These are phyloP conservation scores for Quercus ilex DNA, from an alignment of 306 rosid genomes.

Conservation along the genomic window DNA sequence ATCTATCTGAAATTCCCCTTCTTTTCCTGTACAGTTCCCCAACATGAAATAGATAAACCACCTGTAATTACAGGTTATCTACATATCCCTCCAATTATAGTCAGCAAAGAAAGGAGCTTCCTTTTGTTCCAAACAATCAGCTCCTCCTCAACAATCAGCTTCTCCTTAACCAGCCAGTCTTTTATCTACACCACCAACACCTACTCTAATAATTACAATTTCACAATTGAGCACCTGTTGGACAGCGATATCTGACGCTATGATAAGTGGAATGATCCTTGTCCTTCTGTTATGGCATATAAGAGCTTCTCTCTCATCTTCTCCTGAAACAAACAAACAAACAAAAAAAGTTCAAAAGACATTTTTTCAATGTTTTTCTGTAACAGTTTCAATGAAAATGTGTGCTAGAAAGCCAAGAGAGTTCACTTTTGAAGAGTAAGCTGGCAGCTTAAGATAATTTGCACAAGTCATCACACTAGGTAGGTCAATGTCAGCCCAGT, in stretches of 20 bases:
- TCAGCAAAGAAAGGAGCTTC: conserved; percentile 45
- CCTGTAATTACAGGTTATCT: conserved; percentile 44
- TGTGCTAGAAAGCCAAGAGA: conserved; percentile 8
- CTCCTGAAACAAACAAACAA: conserved; percentile 54
- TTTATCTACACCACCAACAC: conserved; percentile 46
- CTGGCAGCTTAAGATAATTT: conserved; percentile 94
- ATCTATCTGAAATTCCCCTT: conserved; percentile 26
- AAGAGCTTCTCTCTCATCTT: conserved; percentile 86
- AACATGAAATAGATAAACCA: conserved; percentile 28
- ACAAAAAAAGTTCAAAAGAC: background rate
- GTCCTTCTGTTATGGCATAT: conserved; percentile 94
- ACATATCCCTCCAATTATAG: conserved; percentile 53
- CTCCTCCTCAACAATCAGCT: conserved; percentile 31
- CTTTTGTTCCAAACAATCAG: conserved; percentile 39
- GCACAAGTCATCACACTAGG: conserved; percentile 99
- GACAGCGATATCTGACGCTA: conserved; percentile 28
- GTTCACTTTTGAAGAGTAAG: conserved; percentile 83
- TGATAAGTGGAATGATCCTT: conserved; percentile 97
- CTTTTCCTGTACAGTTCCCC: conserved; percentile 43
- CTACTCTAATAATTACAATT: conserved; percentile 69
- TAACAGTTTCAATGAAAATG: background rate
- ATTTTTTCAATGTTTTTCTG: background rate
- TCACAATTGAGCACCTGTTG: conserved; percentile 36
- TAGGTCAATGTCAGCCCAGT: conserved; percentile 67
- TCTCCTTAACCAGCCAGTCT: conserved; percentile 26